Conservation (phyloP, 2,329 filamentous ascomycete species). For the Apiospora aurea region DNA sequence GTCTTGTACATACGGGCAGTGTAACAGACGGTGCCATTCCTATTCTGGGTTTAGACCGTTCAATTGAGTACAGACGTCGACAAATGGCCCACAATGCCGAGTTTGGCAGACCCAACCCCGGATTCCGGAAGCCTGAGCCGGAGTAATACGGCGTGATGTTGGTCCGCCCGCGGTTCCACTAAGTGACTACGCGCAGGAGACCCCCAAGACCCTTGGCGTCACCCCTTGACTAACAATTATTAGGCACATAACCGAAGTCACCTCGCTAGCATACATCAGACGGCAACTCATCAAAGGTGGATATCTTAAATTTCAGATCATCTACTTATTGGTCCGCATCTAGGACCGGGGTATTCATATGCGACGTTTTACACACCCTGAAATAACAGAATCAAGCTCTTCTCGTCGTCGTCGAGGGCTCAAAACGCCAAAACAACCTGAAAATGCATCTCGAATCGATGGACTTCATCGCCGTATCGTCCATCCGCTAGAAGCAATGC, state of each 20-base stretch:
- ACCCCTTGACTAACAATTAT: neutral
- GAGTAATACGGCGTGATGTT: neutral
- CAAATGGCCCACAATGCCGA: neutral
- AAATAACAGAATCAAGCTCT: constrained; percentile 15
- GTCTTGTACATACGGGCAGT: too few species aligned
- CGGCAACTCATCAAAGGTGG: neutral
- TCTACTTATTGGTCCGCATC: constrained; percentile 2
- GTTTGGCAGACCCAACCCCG: neutral
- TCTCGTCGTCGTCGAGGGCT: neutral
- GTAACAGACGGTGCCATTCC: too few species aligned
- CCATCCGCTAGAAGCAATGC: constrained; percentile 8
- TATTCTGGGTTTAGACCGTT: too few species aligned
- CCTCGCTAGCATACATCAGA: neutral
- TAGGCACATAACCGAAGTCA: neutral
- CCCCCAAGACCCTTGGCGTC: neutral
- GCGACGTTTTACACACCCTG: neutral
- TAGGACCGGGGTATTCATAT: constrained; percentile 8
- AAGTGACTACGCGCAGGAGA: too few species aligned
- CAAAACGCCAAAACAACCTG: constrained; percentile 19
- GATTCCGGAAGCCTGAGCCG: neutral
- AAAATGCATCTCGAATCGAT: constrained; percentile 7
- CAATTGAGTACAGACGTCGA: too few species aligned
- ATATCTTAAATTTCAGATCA: constrained; percentile 14
- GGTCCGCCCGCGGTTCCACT: neutral
- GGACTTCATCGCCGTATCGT: neutral